phyloP scores from a whole-genome alignment of 2,329 filamentous ascomycete species.

The Aspergillus latus region DNA sequence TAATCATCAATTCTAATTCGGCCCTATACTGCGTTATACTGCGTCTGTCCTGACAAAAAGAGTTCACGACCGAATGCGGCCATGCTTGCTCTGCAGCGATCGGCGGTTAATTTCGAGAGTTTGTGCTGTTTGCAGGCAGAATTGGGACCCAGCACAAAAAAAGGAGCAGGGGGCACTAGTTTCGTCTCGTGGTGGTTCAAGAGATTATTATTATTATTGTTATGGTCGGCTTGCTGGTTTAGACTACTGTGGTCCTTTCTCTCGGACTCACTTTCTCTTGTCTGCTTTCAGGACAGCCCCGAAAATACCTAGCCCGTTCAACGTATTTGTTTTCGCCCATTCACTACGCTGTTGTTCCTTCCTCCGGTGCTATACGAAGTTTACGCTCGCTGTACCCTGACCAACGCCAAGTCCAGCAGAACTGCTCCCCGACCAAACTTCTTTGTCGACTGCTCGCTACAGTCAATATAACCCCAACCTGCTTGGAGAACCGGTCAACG shows the following conservation, averaged over 20 bases:
- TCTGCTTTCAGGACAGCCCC: conserved; percentile 10
- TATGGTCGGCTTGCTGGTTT: conserved; percentile 19
- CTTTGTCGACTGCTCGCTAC: conserved; percentile 13
- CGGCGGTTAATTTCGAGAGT: conserved; percentile 10
- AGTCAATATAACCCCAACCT: background rate
- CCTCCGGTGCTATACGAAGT: conserved; percentile 13
- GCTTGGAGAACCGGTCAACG: background rate
- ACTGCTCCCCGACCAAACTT: conserved; percentile 23
- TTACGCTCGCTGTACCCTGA: conserved; percentile 19
- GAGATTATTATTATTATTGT: conserved; percentile 11
- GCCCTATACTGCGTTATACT: background rate
- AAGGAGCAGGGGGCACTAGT: conserved; percentile 24
- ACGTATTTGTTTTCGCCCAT: conserved; percentile 13
- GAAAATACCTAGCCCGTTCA: conserved; percentile 1
- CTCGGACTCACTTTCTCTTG: conserved; percentile 12
- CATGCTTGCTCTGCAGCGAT: background rate
- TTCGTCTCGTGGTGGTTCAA: conserved; percentile 9
- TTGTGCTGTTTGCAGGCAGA: conserved; percentile 26
- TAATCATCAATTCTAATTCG: background rate
- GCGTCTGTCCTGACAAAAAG: background rate
- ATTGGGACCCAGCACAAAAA: conserved; percentile 16
- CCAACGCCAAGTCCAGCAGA: conserved; percentile 21
- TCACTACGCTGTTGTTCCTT: conserved; percentile 9
- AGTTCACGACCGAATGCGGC: background rate
- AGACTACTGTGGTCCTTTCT: conserved; percentile 12